These are phyloP conservation scores for Kwoniella newhampshirensis DNA, from an alignment of 768 basidiomycete species.

Conservation along the genomic window DNA sequence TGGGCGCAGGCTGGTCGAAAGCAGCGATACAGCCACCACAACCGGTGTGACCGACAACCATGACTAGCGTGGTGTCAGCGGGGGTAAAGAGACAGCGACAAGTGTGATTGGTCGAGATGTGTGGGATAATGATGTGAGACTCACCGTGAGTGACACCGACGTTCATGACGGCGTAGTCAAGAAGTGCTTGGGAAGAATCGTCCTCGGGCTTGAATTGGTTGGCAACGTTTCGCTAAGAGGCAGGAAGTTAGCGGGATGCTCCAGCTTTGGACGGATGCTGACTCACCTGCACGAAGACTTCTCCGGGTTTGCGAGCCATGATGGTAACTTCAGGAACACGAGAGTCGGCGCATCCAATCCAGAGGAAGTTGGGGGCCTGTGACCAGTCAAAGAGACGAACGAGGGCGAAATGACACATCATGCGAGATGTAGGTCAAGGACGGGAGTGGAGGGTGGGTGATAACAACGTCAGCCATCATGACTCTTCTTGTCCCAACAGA, in stretches of 20 bases:
- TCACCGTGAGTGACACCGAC: conserved; percentile 76
- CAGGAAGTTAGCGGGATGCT: neutral
- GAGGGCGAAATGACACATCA: neutral
- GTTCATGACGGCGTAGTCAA: conserved; percentile 69
- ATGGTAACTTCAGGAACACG: conserved; percentile 75
- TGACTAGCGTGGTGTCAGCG: conserved; percentile 58
- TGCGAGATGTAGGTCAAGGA: neutral
- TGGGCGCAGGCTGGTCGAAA: conserved; percentile 34
- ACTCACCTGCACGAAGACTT: conserved; percentile 61
- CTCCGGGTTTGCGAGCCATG: conserved; percentile 62
- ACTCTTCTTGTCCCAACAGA: neutral
- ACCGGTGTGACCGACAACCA: conserved; percentile 77
- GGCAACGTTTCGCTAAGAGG: conserved; percentile 75
- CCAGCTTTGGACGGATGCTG: neutral
- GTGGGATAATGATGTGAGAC: conserved; percentile 50
- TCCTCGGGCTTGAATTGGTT: conserved; percentile 81
- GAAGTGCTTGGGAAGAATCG: conserved; percentile 67
- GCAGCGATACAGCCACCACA: conserved; percentile 70
- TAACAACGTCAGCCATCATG: conserved; percentile 23
- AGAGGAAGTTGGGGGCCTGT: conserved; percentile 48
- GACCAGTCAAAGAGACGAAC: too few relatives aligned
- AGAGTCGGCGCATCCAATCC: conserved; percentile 65
- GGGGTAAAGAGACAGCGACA: neutral
- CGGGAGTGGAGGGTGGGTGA: neutral
- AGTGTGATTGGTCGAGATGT: neutral